Evolutionary conservation across 1,284 basidiomycete genomes (phyloP).

Genomic region (Pseudozyma hubeiensis): DNA sequence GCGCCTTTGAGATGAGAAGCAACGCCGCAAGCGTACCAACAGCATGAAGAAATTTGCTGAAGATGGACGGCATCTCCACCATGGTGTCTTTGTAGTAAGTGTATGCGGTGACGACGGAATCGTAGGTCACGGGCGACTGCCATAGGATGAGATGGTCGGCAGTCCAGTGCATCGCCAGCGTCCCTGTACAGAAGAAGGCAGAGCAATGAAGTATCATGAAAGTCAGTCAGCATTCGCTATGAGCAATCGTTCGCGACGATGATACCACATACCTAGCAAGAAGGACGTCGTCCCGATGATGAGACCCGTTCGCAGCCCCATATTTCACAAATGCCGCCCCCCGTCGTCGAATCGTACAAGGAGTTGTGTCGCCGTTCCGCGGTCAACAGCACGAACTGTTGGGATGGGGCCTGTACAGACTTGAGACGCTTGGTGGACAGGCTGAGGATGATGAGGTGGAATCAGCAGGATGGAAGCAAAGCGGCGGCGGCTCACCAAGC

Average conservation of each 20-base stretch:
- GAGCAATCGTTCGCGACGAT: not conserved
- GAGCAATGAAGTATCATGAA: not conserved
- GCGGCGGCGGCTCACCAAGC: no score
- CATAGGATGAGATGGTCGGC: slow-evolving; percentile 67
- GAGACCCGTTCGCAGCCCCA: slow-evolving; percentile 51
- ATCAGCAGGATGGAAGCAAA: not conserved
- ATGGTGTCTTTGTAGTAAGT: slow-evolving; percentile 64
- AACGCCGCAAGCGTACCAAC: slow-evolving; percentile 45
- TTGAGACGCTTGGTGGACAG: no score
- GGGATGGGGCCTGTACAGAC: not conserved
- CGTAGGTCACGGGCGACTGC: slow-evolving; percentile 60
- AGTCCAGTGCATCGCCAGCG: slow-evolving; percentile 66
- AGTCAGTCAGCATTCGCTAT: no score
- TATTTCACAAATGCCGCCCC: slow-evolving; percentile 6
- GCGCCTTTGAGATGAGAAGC: slow-evolving; percentile 56
- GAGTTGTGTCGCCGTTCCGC: no score
- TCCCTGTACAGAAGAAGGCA: slow-evolving; percentile 34
- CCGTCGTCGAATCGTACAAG: no score
- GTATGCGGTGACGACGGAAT: slow-evolving; percentile 59
- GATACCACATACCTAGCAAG: slow-evolving; percentile 53
- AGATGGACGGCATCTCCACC: slow-evolving; percentile 48
- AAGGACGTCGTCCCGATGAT: slow-evolving; percentile 60
- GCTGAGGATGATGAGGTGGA: not conserved
- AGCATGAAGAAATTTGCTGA: slow-evolving; percentile 43
- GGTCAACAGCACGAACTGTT: slow-evolving; percentile 3